Conservation (phyloP, 2,329 filamentous ascomycete genomes). For the Geosmithia putterillii region DNA sequence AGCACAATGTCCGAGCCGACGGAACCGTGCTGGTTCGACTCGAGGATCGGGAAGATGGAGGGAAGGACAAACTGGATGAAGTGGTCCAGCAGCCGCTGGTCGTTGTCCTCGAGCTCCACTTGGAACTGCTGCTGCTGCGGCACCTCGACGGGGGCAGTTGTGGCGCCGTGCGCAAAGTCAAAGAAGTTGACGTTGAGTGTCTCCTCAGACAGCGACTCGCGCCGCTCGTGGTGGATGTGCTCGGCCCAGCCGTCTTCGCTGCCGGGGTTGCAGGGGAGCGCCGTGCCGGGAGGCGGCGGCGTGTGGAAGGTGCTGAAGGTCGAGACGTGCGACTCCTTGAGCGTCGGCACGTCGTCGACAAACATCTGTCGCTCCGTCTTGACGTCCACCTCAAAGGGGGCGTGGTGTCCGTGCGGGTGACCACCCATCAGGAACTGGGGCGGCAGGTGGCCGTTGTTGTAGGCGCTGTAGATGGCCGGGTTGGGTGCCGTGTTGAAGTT, state of each 20-base stretch:
- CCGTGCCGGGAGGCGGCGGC: conserved; percentile 57
- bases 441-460: conserved; percentile 52
- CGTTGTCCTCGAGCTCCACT: conserved; percentile 76
- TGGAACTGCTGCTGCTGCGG: conserved; percentile 51
- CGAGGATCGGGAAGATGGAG: conserved; percentile 82
- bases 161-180: conserved; percentile 58
- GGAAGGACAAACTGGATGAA: conserved; percentile 82
- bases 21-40: conserved; percentile 77
- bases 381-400: conserved; percentile 88
- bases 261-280: conserved; percentile 47
- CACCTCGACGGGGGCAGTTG: conserved; percentile 21
- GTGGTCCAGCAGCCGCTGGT: conserved; percentile 78
- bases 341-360: conserved; percentile 77
- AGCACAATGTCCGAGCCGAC: conserved; percentile 74
- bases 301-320: conserved; percentile 87
- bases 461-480: conserved; percentile 38
- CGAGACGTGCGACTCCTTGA: conserved; percentile 77
- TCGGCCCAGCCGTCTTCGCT: conserved; percentile 49
- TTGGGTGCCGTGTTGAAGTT: conserved; percentile 55
- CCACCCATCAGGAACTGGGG: conserved; percentile 44
- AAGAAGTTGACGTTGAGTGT: conserved; percentile 68
- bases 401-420: conserved; percentile 23
- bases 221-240: conserved; percentile 23
- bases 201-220: conserved; percentile 57
- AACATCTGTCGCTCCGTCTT: conserved; percentile 93